These are phyloP conservation scores for Lasiosphaeria miniovina DNA, from an alignment of 495 filamentous ascomycete species.

Conservation along the genomic window DNA sequence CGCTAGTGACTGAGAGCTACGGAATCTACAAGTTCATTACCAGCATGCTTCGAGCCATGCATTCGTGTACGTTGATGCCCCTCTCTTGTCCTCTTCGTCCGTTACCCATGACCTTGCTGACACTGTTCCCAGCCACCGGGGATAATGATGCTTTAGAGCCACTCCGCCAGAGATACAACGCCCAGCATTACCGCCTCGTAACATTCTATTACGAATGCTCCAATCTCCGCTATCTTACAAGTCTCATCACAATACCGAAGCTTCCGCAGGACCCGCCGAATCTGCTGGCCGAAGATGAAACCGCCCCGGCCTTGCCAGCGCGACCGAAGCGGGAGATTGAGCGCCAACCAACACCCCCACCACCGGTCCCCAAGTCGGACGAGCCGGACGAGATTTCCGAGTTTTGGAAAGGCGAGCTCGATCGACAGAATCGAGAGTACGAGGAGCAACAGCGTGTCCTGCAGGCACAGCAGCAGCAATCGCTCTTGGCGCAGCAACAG, in stretches of 20 bases:
- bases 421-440: slow-evolving; percentile 86
- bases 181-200: slow-evolving; percentile 91
- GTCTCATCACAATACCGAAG: slow-evolving; percentile 92
- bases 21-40: slow-evolving; percentile 97
- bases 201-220: slow-evolving; percentile 99
- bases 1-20: slow-evolving; percentile 95
- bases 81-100: neutral
- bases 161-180: slow-evolving; percentile 81
- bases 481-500: slow-evolving; percentile 64
- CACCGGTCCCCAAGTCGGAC: slow-evolving; percentile 53
- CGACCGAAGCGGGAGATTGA: slow-evolving; percentile 73
- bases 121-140: slow-evolving; percentile 63
- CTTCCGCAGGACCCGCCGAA: slow-evolving; percentile 92
- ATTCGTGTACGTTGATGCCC: slow-evolving; percentile 66
- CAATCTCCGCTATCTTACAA: slow-evolving; percentile 92
- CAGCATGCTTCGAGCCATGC: slow-evolving; percentile 95
- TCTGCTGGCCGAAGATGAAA: slow-evolving; percentile 77
- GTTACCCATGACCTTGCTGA: slow-evolving; percentile 23
- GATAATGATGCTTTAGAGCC: slow-evolving; percentile 94
- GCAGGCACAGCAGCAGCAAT: slow-evolving; percentile 74
- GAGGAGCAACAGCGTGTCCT: slow-evolving; percentile 88
- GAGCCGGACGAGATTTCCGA: slow-evolving; percentile 96
- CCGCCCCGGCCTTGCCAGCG: slow-evolving; percentile 75
- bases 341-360: slow-evolving; percentile 62
- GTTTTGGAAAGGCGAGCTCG: slow-evolving; percentile 94